Percentiles rank a stretch among this genome's conserved stretches.
Evolutionary conservation across 2,329 filamentous ascomycete genomes (phyloP).

Genomic region (Monosporascus cannonballus): DNA sequence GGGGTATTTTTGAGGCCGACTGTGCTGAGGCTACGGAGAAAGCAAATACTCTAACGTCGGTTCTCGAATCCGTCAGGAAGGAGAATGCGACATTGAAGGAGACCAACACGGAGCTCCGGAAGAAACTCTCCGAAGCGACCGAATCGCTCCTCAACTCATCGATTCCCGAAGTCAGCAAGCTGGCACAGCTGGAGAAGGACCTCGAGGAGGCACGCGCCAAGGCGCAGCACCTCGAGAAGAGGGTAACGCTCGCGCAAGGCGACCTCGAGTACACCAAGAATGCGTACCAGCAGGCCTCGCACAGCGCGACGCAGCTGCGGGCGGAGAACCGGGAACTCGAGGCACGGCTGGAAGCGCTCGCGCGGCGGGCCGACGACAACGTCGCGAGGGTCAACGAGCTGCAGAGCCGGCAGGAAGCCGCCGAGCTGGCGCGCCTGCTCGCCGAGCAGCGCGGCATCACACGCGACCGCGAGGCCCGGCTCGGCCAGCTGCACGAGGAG

Average conservation of each 20-base stretch:
- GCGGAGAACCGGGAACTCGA: constrained; percentile 42
- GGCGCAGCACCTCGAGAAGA: constrained; percentile 34
- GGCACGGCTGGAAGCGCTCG: constrained; percentile 33
- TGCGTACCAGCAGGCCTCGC: constrained; percentile 54
- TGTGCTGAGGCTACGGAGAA: constrained; percentile 32
- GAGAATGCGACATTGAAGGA: constrained; percentile 33
- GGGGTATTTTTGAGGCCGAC: constrained; percentile 35
- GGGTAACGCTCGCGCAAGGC: constrained; percentile 27
- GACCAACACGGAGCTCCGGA: constrained; percentile 29
- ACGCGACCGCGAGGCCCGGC: constrained; percentile 46
- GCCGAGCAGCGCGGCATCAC: constrained; percentile 35
- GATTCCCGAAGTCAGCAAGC: constrained; percentile 31
- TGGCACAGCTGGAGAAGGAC: constrained; percentile 35
- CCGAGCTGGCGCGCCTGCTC: constrained; percentile 31
- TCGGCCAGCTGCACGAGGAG: constrained; percentile 43
- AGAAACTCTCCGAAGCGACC: constrained; percentile 29
- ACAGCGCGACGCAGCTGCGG: constrained; percentile 37
- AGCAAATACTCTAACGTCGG: constrained; percentile 26
- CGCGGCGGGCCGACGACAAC: constrained; percentile 37
- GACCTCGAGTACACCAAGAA: constrained; percentile 52
- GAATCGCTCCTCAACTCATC: constrained; percentile 28
- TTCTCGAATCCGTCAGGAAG: constrained; percentile 30
- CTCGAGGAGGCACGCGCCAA: constrained; percentile 34
- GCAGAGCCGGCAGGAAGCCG: constrained; percentile 32
- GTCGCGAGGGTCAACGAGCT: constrained; percentile 40